phyloP scores from a whole-genome alignment of 2,329 filamentous ascomycete genomes.

The Cercospora berteroae region DNA sequence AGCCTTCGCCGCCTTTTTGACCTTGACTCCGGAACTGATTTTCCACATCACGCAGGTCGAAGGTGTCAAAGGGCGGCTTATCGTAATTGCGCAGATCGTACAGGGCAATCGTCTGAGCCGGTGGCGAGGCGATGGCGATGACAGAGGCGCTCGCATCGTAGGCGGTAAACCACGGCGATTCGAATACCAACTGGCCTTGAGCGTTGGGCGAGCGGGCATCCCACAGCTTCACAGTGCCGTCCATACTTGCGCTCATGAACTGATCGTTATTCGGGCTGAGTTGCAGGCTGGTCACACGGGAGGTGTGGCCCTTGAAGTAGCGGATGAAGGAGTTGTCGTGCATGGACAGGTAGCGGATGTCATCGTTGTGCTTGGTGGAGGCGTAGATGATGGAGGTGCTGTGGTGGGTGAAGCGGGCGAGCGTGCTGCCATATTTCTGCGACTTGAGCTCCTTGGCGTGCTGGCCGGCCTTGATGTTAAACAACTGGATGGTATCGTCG shows the following conservation, averaged over 20 bases:
- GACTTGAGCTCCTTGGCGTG: slow-evolving; percentile 85
- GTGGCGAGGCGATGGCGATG: slow-evolving; percentile 83
- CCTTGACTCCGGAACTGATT: slow-evolving; percentile 50
- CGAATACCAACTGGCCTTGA: slow-evolving; percentile 76
- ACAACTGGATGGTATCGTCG: slow-evolving; percentile 94
- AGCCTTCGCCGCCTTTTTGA: slow-evolving; percentile 56
- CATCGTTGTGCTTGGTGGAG: slow-evolving; percentile 91
- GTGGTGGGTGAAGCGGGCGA: slow-evolving; percentile 92
- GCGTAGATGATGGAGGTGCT: slow-evolving; percentile 90
- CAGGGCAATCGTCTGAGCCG: slow-evolving; percentile 74
- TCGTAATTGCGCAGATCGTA: slow-evolving; percentile 95
- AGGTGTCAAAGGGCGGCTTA: slow-evolving; percentile 81
- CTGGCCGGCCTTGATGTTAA: slow-evolving; percentile 86
- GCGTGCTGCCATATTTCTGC: slow-evolving; percentile 94
- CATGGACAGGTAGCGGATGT: slow-evolving; percentile 79
- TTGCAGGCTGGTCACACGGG: slow-evolving; percentile 75
- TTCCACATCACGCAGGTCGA: slow-evolving; percentile 73
- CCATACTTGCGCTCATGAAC: slow-evolving; percentile 87
- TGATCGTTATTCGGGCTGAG: slow-evolving; percentile 84
- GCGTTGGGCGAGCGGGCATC: slow-evolving; percentile 77
- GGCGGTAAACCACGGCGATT: slow-evolving; percentile 76
- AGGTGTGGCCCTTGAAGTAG: slow-evolving; percentile 90
- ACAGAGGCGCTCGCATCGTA: slow-evolving; percentile 91
- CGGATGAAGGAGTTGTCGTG: slow-evolving; percentile 96
- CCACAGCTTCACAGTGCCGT: slow-evolving; percentile 91